Base-by-base conservation (phyloP, 2,329 filamentous ascomycete species). In the Epichloe bromicola region DNA sequence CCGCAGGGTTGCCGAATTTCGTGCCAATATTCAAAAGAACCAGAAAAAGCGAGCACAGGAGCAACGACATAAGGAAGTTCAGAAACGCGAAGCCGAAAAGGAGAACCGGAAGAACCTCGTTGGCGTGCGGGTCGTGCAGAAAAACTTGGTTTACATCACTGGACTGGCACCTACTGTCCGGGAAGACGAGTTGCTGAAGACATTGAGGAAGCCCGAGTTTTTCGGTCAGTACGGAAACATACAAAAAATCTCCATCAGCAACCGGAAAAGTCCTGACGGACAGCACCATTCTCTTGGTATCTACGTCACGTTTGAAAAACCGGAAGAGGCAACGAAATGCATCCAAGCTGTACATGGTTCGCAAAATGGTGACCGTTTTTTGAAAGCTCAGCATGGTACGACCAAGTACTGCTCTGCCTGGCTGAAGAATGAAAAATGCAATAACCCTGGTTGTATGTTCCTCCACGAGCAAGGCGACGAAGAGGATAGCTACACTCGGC, bases 371-470 rank as follows among this genome's bases (percentile, higher is more conserved):
- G 93, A 97, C 55, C 77, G 91, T 48, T 76, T 14, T 70, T 70
- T 98, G 19, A 84, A 88, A 73, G 90, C 80, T 4, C 83, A 82
- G 62, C 69, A 82, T 49, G 93, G 93, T 23, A 98, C 93, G 0
- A 98, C 93, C 4, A 98, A 98, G 66, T 98, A 98, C 67, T 98
- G 93, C 67, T 98, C 93, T 0, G 91, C 93, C 4, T 98, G 94
- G 74, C 75, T 98, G 17, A 86, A 94, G 52, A 89, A 94, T 58
- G 93, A 98, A 67, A 85, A 84, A 57, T 98, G 93, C 68, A 89
- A 87, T 51, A 98, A 98, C 62, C 83, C 90, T 48, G 91, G 93
- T 56, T 98, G 93, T 73, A 98, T 96, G 80, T 98, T 98, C 67
- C 70, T 98, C 48, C 93, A 98, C 63, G 94, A 98, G 68, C 86